phyloP scores from a whole-genome alignment of 352 stramenopile genomes.

The Sclerospora graminicola region DNA sequence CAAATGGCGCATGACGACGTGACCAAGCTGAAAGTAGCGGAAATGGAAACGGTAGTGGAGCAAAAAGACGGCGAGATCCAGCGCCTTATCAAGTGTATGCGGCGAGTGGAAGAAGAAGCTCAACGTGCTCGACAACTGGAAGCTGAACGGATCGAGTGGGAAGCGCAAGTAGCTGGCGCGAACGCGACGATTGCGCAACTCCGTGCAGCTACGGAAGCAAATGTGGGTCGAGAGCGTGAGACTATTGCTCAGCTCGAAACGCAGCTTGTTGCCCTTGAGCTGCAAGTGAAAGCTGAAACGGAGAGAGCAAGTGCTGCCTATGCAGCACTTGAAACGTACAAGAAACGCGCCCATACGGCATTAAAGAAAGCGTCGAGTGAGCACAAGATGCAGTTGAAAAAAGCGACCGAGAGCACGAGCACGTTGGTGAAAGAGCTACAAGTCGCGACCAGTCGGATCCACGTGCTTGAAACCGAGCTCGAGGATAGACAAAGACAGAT shows the following conservation, averaged over 20 bases:
- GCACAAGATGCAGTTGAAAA: constrained; percentile 48
- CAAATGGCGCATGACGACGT: constrained; percentile 2
- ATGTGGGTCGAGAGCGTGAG: constrained; percentile 11
- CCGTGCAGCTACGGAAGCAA: constrained; percentile 6
- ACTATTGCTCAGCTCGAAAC: constrained; percentile 17
- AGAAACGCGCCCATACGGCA: constrained; percentile 62
- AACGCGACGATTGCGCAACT: constrained; percentile 29
- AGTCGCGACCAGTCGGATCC: constrained; percentile 27
- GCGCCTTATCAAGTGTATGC: constrained; percentile 2
- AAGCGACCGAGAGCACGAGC: constrained; percentile 27
- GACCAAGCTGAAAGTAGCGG: constrained; percentile 7
- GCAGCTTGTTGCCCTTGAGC: constrained; percentile 16
- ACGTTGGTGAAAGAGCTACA: constrained; percentile 39
- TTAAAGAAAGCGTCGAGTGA: constrained; percentile 70
- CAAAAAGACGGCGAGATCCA: constrained; percentile 19
- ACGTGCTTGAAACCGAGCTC: constrained; percentile 26
- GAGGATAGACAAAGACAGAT: constrained; percentile 16
- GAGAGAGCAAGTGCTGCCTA: constrained; percentile 38
- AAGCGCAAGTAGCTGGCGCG: constrained; percentile 21
- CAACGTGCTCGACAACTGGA: constrained; percentile 14
- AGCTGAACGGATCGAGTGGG: constrained; percentile 13
- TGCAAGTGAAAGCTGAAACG: constrained; percentile 36
- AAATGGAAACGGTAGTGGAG: constrained; percentile 19
- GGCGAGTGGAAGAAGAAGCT: constrained; percentile 7
- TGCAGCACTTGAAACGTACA: constrained; percentile 64